Evolutionary conservation across 176 grass and related monocot genomes (phyloP).

Genomic region (Aechmea fasciata): DNA sequence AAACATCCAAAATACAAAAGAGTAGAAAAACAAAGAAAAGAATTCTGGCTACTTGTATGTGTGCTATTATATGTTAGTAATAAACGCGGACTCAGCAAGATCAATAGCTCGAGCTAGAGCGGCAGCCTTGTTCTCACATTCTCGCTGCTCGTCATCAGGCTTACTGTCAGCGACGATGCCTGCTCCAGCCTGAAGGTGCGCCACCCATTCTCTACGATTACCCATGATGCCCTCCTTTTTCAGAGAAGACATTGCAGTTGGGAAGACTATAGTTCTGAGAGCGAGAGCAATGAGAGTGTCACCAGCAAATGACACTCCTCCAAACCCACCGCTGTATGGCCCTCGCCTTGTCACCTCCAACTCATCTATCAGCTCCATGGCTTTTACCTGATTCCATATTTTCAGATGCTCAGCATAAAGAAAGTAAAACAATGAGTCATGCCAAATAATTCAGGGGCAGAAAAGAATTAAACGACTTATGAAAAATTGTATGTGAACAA

Average conservation of each 20-base stretch:
- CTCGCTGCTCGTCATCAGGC: conserved; percentile 75
- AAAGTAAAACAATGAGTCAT: too few species aligned
- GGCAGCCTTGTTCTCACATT: conserved; percentile 89
- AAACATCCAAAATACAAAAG: not conserved
- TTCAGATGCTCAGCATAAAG: too few species aligned
- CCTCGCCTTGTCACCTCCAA: conserved; percentile 73
- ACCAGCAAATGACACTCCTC: conserved; percentile 63
- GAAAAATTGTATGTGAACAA: too few species aligned
- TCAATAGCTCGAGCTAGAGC: conserved; percentile 76
- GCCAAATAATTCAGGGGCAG: too few species aligned
- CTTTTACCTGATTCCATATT: conserved; percentile 38
- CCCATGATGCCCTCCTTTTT: conserved; percentile 33
- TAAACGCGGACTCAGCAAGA: conserved; percentile 79
- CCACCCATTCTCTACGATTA: conserved; percentile 64
- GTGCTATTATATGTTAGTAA: conserved; percentile 29
- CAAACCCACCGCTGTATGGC: conserved; percentile 73
- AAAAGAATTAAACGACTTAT: too few species aligned
- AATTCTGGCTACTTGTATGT: not conserved
- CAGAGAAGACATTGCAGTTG: conserved; percentile 45
- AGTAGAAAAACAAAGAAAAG: not conserved
- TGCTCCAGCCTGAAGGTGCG: conserved; percentile 80
- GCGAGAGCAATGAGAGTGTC: conserved; percentile 58
- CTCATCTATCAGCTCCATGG: conserved; percentile 83
- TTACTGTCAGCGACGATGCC: conserved; percentile 91
- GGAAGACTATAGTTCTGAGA: conserved; percentile 73